Evolutionary conservation across 148 eudicot genomes (phyloP).

Genomic region (Rhododendron williamsianum): DNA sequence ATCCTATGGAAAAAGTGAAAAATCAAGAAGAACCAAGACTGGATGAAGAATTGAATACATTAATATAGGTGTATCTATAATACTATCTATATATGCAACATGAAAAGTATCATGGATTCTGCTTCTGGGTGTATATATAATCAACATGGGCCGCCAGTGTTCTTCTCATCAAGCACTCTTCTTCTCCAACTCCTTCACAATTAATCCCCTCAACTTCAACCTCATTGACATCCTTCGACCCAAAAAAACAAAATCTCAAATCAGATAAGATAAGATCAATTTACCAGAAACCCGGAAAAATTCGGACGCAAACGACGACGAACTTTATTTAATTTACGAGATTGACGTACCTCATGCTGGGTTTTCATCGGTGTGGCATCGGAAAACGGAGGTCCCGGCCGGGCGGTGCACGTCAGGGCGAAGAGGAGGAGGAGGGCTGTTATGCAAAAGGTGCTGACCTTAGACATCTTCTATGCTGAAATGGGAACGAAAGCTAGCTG

Average conservation of each 20-base stretch:
- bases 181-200: conserved; percentile 31
- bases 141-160: conserved; percentile 34
- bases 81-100: not conserved
- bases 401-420: conserved; percentile 18
- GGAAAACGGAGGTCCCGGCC: conserved; percentile 20
- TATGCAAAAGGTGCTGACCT: conserved; percentile 19
- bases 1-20: not conserved
- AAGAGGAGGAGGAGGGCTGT: conserved; percentile 23
- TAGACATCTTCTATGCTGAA: conserved; percentile 23
- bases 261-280: not conserved
- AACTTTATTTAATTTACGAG: not conserved
- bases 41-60: not conserved
- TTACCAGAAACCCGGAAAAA: not conserved
- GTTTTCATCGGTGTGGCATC: conserved; percentile 24
- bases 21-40: not conserved
- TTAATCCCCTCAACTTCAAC: conserved; percentile 1
- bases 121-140: conserved; percentile 44
- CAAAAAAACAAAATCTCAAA: not conserved
- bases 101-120: conserved; percentile 9
- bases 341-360: conserved; percentile 15
- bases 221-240: not conserved
- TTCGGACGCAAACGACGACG: not conserved
- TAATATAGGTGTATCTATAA: not conserved
- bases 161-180: conserved; percentile 37
- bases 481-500: not conserved